phyloP scores from a whole-genome alignment of 75 land plant species.

The Cunninghamia lanceolata region DNA sequence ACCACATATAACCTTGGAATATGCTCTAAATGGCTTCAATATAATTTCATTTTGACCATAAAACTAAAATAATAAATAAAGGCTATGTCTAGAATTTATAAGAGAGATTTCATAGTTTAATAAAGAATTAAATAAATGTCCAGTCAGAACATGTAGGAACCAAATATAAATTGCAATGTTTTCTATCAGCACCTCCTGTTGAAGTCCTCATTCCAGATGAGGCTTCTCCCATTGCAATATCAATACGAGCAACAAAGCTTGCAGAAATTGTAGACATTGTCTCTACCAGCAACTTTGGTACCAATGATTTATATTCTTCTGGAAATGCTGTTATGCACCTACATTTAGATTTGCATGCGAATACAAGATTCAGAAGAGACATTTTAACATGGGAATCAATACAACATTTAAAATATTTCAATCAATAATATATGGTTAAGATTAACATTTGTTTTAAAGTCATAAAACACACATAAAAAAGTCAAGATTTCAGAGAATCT shows the following conservation, averaged over 20 bases:
- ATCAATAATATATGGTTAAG: not conserved
- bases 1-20: not conserved
- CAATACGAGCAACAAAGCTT: slow-evolving; percentile 84
- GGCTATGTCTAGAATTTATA: not conserved
- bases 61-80: not conserved
- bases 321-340: slow-evolving; percentile 95
- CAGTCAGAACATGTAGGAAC: not conserved
- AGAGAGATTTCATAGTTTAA: not conserved
- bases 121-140: not conserved
- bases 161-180: not conserved
- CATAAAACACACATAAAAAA: not conserved
- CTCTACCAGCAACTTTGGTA: slow-evolving; percentile 81
- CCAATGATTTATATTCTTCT: slow-evolving; percentile 79
- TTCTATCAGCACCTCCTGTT: slow-evolving; percentile 49
- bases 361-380: slow-evolving; percentile 5
- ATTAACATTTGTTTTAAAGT: not conserved
- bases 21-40: not conserved
- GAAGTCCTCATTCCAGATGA: slow-evolving; percentile 67
- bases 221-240: slow-evolving; percentile 72
- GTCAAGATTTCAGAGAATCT: not conserved
- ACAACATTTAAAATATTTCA: not conserved
- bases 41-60: not conserved
- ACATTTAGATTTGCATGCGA: slow-evolving; percentile 13
- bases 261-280: slow-evolving; percentile 62
- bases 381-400: not conserved